Conservation (phyloP, 306 rosid genomes). For the Cucurbita maxima region DNA sequence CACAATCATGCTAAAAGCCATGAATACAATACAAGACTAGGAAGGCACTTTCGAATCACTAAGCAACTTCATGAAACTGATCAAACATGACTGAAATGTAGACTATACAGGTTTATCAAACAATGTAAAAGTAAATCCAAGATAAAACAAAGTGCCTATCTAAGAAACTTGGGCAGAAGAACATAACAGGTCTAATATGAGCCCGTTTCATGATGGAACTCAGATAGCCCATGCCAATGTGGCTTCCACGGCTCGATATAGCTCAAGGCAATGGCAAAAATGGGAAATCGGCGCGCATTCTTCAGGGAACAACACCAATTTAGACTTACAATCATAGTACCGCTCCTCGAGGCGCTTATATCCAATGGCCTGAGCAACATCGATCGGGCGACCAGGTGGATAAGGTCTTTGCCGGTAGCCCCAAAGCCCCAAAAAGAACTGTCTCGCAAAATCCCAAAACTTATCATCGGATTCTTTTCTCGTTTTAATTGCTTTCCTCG, state of each 20-base stretch:
- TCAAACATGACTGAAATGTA: background rate
- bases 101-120: background rate
- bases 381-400: constrained; percentile 71
- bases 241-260: background rate
- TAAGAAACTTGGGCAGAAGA: background rate
- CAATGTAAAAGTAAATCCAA: background rate
- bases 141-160: background rate
- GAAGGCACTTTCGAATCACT: background rate
- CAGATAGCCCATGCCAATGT: background rate
- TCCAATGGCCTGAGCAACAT: constrained; percentile 87
- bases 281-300: background rate
- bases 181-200: background rate
- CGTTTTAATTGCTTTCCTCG: constrained; percentile 48
- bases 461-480: constrained; percentile 27
- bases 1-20: background rate
- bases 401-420: constrained; percentile 75
- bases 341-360: constrained; percentile 66
- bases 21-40: background rate
- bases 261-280: background rate
- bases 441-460: constrained; percentile 85
- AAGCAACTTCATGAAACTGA: background rate
- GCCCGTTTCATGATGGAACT: background rate
- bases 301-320: background rate
- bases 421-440: constrained; percentile 81
- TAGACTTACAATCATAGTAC: constrained; percentile 78